These are phyloP conservation scores for Aspergillus terreus DNA, from an alignment of 2,329 filamentous ascomycete genomes.

Conservation along the genomic window DNA sequence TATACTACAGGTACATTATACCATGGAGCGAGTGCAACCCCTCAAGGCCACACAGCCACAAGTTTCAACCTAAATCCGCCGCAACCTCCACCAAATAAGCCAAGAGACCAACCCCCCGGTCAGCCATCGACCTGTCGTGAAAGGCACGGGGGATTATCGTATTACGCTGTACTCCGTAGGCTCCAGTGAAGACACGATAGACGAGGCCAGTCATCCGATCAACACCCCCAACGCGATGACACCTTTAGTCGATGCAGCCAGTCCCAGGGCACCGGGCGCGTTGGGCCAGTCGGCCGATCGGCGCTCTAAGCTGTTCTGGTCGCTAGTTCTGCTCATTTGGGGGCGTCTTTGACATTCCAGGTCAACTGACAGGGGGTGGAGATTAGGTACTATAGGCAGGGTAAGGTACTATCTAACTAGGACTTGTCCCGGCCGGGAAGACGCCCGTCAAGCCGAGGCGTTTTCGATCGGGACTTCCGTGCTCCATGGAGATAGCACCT, in stretches of 20 bases:
- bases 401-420: not conserved
- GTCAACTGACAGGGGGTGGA: not conserved
- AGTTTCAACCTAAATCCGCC: not conserved
- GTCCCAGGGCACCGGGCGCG: not conserved
- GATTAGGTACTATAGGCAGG: not conserved
- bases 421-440: not conserved
- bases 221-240: not conserved
- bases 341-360: not conserved
- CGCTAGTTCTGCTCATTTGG: not conserved
- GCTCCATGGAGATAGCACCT: not conserved
- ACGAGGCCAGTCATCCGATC: not conserved
- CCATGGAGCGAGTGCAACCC: too few species aligned
- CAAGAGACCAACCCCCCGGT: not conserved
- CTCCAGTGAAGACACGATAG: not conserved
- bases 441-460: not conserved
- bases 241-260: not conserved
- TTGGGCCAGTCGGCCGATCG: not conserved
- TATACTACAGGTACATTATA: too few species aligned
- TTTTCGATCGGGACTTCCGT: not conserved
- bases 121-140: not conserved
- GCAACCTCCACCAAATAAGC: not conserved
- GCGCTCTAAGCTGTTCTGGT: not conserved
- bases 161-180: not conserved
- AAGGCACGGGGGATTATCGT: not conserved
- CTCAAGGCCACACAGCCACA: not conserved